A percentile compares a stretch with the other conserved stretches of the same genome.
phyloP scores from a whole-genome alignment of 2,329 filamentous ascomycete species.

The Clathrospora elynae region DNA sequence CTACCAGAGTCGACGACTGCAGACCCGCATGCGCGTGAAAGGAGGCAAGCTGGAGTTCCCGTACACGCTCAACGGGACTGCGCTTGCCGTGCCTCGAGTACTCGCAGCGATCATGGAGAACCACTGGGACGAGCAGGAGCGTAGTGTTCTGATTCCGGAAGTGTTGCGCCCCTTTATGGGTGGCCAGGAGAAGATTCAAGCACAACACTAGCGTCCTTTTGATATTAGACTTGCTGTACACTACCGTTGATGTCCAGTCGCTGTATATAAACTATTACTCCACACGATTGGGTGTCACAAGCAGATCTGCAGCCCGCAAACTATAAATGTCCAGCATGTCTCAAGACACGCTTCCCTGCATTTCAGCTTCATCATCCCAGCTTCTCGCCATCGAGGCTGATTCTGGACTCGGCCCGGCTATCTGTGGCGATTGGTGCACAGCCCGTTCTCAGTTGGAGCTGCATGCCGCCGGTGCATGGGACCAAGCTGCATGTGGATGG shows the following conservation, averaged over 20 bases:
- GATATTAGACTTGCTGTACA: constrained; percentile 1
- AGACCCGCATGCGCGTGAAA: constrained; percentile 69
- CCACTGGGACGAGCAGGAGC: constrained; percentile 75
- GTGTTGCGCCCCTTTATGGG: constrained; percentile 85
- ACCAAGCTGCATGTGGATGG: constrained; percentile 29
- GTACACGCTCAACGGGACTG: constrained; percentile 92
- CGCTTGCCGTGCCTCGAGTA: constrained; percentile 86
- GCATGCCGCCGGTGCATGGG: constrained; percentile 20
- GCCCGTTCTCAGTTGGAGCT: constrained; percentile 14
- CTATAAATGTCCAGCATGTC: constrained; percentile 10
- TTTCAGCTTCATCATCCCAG: constrained; percentile 20
- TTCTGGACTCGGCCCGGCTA: constrained; percentile 35
- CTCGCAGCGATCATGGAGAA: constrained; percentile 89
- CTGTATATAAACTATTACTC: constrained; percentile 16
- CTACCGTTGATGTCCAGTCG: constrained; percentile 3
- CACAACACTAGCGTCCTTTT: constrained; percentile 17
- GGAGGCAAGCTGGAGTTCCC: constrained; percentile 70
- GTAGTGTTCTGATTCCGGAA: constrained; percentile 75
- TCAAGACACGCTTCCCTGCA: constrained; percentile 17
- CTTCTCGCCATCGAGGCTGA: constrained; percentile 36
- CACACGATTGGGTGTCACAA: constrained; percentile 9
- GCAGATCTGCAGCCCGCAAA: constrained; percentile 2
- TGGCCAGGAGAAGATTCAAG: constrained; percentile 43
- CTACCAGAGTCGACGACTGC: constrained; percentile 85
- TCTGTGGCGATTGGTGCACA: constrained; percentile 38